Evolutionary conservation across 768 basidiomycete genomes (phyloP).

Genomic region (Mycena rosella): DNA sequence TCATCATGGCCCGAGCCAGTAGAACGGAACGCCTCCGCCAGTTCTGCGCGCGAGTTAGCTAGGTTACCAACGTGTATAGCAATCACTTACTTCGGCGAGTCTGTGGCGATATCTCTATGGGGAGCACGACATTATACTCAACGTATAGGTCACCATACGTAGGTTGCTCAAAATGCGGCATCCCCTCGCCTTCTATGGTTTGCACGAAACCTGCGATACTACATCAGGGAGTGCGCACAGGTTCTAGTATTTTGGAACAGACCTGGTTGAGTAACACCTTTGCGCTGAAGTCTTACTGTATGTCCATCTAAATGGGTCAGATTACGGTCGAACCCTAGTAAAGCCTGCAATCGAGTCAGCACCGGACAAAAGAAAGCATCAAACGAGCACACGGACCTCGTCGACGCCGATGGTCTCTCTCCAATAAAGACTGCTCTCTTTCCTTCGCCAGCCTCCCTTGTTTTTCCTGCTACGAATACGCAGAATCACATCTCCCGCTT

Average conservation of each 20-base stretch:
- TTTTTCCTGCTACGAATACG: slow-evolving; percentile 84
- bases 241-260: slow-evolving; percentile 35
- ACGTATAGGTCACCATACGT: slow-evolving; percentile 89
- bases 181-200: slow-evolving; percentile 88
- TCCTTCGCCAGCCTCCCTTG: slow-evolving; percentile 87
- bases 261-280: slow-evolving; percentile 94
- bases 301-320: slow-evolving; percentile 94
- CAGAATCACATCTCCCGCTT: slow-evolving; percentile 92
- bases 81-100: slow-evolving; percentile 79
- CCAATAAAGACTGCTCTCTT: slow-evolving; percentile 94
- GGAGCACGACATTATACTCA: slow-evolving; percentile 94
- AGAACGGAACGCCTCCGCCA: slow-evolving; percentile 65
- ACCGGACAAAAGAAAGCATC: not conserved
- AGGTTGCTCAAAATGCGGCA: slow-evolving; percentile 76
- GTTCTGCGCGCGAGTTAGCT: slow-evolving; percentile 53
- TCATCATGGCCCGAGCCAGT: slow-evolving; percentile 56
- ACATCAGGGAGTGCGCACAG: not conserved
- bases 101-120: slow-evolving; percentile 74
- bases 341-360: slow-evolving; percentile 66
- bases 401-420: slow-evolving; percentile 91
- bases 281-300: slow-evolving; percentile 73
- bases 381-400: slow-evolving; percentile 69
- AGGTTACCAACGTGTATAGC: not conserved
- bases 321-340: slow-evolving; percentile 96
- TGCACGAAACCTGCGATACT: slow-evolving; percentile 83